Conservation (phyloP, 441 rosid genomes). For the Adansonia gregorii region DNA sequence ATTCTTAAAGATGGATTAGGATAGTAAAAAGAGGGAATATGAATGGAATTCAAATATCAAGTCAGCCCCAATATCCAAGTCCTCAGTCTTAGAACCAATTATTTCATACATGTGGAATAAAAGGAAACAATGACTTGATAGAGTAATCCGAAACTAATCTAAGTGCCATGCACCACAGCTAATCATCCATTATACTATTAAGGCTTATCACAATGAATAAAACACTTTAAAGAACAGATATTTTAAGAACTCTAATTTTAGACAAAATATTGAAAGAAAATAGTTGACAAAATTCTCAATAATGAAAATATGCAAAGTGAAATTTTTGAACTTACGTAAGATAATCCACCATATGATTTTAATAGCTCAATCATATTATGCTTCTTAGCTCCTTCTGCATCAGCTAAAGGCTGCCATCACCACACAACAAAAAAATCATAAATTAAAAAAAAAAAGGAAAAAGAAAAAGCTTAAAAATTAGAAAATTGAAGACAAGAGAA, state of each 20-base stretch:
- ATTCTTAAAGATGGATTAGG: background rate
- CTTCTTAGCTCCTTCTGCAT: slow-evolving; percentile 98
- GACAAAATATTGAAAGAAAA: slow-evolving; percentile 8
- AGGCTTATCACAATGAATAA: background rate
- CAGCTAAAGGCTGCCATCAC: slow-evolving; percentile 85
- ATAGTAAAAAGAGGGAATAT: no score
- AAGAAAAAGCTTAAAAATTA: no score
- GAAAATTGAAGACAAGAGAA: background rate
- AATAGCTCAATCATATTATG: slow-evolving; percentile 71
- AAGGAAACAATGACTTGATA: background rate
- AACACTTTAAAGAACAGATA: background rate
- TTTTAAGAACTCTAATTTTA: background rate
- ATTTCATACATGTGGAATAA: background rate
- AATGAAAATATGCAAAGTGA: background rate
- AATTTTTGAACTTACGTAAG: slow-evolving; percentile 65
- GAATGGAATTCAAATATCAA: background rate
- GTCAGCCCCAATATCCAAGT: background rate
- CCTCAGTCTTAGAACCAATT: background rate
- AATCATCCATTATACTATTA: background rate
- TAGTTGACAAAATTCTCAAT: background rate
- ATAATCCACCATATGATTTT: slow-evolving; percentile 80
- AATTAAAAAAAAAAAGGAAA: no score
- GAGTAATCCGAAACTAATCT: background rate
- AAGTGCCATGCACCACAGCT: background rate
- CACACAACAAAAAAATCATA: background rate